Conservation (phyloP, 805 yeast species). For the Starmerella etchellsii region DNA sequence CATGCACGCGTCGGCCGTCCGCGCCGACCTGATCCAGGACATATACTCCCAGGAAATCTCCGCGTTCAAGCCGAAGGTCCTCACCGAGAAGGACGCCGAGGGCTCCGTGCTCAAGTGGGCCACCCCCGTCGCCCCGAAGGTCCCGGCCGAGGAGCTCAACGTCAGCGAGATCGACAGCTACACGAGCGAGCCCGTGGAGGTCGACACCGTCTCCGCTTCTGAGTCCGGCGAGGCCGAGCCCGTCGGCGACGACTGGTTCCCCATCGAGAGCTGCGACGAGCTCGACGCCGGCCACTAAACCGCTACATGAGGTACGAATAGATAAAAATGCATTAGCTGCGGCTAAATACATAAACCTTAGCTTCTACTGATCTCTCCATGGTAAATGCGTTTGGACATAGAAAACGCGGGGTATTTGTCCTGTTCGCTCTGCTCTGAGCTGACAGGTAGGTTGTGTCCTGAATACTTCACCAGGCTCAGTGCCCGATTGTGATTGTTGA, state of each 20-base stretch:
- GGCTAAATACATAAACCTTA: neutral
- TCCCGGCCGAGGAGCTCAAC: constrained; percentile 71
- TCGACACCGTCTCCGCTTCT: constrained; percentile 22
- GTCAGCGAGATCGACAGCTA: constrained; percentile 38
- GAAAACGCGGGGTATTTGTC: no score
- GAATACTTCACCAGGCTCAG: no score
- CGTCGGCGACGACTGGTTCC: constrained; percentile 32
- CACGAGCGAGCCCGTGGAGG: constrained; percentile 35
- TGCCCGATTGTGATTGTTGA: no score
- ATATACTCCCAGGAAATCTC: constrained; percentile 77
- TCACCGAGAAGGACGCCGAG: constrained; percentile 61
- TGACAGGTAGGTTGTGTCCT: no score
- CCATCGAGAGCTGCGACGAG: constrained; percentile 26
- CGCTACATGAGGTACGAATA: neutral
- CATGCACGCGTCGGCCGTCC: constrained; percentile 22
- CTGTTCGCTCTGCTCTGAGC: no score
- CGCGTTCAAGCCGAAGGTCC: constrained; percentile 73
- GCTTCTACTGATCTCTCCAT: neutral
- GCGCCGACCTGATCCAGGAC: constrained; percentile 58
- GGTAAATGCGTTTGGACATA: no score
- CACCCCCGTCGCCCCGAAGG: constrained; percentile 63
- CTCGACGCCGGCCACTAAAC: constrained; percentile 26
- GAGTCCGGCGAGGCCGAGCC: constrained; percentile 18
- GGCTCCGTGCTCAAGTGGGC: constrained; percentile 72
- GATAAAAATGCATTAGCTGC: neutral